Conservation (phyloP, 2,329 filamentous ascomycete species). For the Gaeumannomyces sp. region DNA sequence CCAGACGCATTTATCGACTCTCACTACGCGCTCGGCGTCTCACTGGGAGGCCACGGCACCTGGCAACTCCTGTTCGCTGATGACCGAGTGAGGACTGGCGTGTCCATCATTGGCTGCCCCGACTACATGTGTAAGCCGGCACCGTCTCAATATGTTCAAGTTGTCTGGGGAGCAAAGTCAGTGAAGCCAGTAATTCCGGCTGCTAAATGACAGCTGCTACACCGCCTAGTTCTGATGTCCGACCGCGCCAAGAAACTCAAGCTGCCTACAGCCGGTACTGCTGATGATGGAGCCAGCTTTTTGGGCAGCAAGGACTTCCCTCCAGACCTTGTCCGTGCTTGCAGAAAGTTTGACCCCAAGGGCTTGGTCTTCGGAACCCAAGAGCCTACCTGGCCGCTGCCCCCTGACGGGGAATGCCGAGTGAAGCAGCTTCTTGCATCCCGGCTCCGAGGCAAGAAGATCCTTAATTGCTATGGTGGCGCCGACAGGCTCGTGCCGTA, state of each 20-base stretch:
- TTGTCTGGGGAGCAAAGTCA: neutral
- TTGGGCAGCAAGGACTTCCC: constrained; percentile 77
- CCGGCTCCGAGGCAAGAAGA: constrained; percentile 45
- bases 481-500: constrained; percentile 71
- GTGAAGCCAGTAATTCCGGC: neutral
- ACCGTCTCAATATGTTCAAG: neutral
- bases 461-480: constrained; percentile 59
- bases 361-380: constrained; percentile 59
- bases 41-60: constrained; percentile 77
- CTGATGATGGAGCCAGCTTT: constrained; percentile 55
- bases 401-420: constrained; percentile 27
- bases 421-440: constrained; percentile 33
- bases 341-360: constrained; percentile 67
- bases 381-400: constrained; percentile 24
- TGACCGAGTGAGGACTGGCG: constrained; percentile 67
- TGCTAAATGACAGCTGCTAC: neutral
- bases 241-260: constrained; percentile 71
- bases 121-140: constrained; percentile 63
- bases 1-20: constrained; percentile 41
- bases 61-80: constrained; percentile 82
- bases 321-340: constrained; percentile 53
- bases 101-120: constrained; percentile 81
- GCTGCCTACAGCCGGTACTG: constrained; percentile 51
- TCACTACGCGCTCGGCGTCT: constrained; percentile 75
- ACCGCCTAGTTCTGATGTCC: constrained; percentile 54